Conservation (phyloP, 495 filamentous ascomycete genomes). For the Penicillium atrosanguineum region DNA sequence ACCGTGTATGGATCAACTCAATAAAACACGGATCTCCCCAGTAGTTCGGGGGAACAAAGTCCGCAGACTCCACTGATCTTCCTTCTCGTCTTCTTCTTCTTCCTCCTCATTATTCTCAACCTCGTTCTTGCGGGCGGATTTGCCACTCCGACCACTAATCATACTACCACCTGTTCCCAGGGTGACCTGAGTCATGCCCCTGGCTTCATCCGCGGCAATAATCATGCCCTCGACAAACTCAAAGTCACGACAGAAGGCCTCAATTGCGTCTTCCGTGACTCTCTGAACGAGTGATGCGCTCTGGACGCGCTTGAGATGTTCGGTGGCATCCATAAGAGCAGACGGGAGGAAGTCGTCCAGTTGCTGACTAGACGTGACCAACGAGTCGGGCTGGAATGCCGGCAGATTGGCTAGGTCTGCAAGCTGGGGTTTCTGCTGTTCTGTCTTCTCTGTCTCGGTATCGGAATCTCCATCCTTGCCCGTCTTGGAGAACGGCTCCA, state of each 20-base stretch:
- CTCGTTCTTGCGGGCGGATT: slow-evolving; percentile 18
- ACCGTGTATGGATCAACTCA: slow-evolving; percentile 41
- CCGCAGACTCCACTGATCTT: slow-evolving; percentile 52
- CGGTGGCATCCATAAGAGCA: slow-evolving; percentile 85
- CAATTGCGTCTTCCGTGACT: slow-evolving; percentile 80
- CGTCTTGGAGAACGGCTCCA: slow-evolving; percentile 47
- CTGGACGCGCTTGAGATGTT: slow-evolving; percentile 71
- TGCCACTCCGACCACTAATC: slow-evolving; percentile 25
- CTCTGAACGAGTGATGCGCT: slow-evolving; percentile 65
- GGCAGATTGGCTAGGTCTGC: slow-evolving; percentile 53
- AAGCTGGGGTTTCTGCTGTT: slow-evolving; percentile 42
- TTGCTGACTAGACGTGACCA: slow-evolving; percentile 66
- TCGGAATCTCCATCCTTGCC: slow-evolving; percentile 14
- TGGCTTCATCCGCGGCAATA: slow-evolving; percentile 54
- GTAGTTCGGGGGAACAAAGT: slow-evolving; percentile 78
- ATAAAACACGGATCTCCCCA: slow-evolving; percentile 78
- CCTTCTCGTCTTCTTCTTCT: slow-evolving; percentile 35
- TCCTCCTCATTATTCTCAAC: slow-evolving; percentile 28
- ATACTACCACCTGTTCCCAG: slow-evolving; percentile 28
- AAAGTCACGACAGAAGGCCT: slow-evolving; percentile 86
- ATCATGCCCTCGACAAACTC: slow-evolving; percentile 78
- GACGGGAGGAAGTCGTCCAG: slow-evolving; percentile 92
- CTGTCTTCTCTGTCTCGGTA: slow-evolving; percentile 18
- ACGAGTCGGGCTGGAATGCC: slow-evolving; percentile 60
- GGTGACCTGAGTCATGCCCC: slow-evolving; percentile 32